phyloP scores from a whole-genome alignment of 352 stramenopile species.

The Albugo laibachii region DNA sequence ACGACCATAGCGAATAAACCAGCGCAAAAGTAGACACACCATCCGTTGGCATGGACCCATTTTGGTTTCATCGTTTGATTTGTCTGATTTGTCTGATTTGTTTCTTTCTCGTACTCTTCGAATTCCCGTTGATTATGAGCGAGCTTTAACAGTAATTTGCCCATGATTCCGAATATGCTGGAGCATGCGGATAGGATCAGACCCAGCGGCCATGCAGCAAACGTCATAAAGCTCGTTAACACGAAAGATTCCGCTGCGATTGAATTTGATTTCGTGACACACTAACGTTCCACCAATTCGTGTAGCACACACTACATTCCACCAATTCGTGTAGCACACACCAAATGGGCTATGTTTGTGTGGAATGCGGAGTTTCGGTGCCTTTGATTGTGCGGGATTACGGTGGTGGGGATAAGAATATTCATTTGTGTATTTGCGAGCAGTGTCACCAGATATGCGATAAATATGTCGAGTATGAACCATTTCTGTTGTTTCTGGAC shows the following conservation, averaged over 20 bases:
- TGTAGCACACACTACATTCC: too few species aligned
- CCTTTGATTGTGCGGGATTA: slow-evolving; percentile 59
- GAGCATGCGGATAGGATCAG: slow-evolving; percentile 53
- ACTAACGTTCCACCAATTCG: too few species aligned
- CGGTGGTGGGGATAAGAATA: slow-evolving; percentile 42
- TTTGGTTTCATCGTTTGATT: too few species aligned
- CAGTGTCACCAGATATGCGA: slow-evolving; percentile 54
- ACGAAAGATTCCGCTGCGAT: background rate
- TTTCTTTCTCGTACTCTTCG: slow-evolving; percentile 23
- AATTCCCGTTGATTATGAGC: slow-evolving; percentile 47
- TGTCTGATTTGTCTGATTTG: too few species aligned
- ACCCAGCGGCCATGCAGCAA: slow-evolving; percentile 57
- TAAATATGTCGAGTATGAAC: slow-evolving; percentile 80
- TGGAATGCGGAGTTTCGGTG: slow-evolving; percentile 53
- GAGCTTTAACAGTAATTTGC: slow-evolving; percentile 66
- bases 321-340: too few species aligned
- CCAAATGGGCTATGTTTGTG: slow-evolving; percentile 17
- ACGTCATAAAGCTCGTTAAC: slow-evolving; percentile 7
- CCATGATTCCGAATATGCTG: slow-evolving; percentile 58
- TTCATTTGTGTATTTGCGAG: slow-evolving; percentile 50
- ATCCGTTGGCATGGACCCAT: slow-evolving; percentile 9
- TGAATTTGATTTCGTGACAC: background rate
- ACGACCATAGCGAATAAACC: slow-evolving; percentile 55
- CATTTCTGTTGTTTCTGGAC: slow-evolving; percentile 68
- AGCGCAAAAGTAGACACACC: slow-evolving; percentile 49